Evolutionary conservation across 2,329 filamentous ascomycete genomes (phyloP).

Genomic region (Colletotrichum sidae): DNA sequence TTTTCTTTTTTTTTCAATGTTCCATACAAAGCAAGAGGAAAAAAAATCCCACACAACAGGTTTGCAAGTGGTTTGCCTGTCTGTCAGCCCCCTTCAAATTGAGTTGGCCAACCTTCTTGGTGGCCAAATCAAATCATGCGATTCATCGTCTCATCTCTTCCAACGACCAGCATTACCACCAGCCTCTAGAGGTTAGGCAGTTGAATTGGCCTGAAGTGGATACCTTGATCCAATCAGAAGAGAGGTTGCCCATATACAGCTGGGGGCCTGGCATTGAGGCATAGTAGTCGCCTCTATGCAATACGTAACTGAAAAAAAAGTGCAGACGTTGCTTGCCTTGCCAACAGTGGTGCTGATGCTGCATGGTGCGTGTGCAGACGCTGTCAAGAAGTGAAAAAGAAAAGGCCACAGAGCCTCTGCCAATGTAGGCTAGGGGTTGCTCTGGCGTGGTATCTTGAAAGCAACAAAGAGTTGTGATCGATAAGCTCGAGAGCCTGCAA

Average conservation of each 20-base stretch:
- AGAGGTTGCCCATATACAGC: conserved; percentile 27
- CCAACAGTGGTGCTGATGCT: conserved; percentile 28
- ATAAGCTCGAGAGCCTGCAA: conserved; percentile 23
- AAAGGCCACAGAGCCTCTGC: conserved; percentile 29
- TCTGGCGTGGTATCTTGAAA: conserved; percentile 37
- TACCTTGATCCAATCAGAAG: conserved; percentile 28
- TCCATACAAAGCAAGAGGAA: conserved; percentile 23
- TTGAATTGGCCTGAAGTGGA: conserved; percentile 26
- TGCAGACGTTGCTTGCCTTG: conserved; percentile 27
- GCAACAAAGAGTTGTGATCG: conserved; percentile 35
- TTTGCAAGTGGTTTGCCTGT: conserved; percentile 25
- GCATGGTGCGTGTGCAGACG: conserved; percentile 23
- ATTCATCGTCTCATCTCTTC: conserved; percentile 33
- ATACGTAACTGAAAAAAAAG: conserved; percentile 25
- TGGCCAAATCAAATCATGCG: conserved; percentile 35
- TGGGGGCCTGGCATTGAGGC: conserved; percentile 17
- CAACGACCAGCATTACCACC: conserved; percentile 18
- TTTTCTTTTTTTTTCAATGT: conserved; percentile 19
- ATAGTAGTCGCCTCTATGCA: conserved; percentile 32
- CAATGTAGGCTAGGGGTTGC: conserved; percentile 21
- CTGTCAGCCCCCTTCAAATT: conserved; percentile 30
- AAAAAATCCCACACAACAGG: conserved; percentile 30
- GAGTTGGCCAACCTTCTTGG: conserved; percentile 32
- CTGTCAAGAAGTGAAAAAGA: conserved; percentile 28
- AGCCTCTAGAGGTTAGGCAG: not conserved